Base-by-base conservation (phyloP, 805 yeast genomes). In the Cyberlindnera veronae region DNA sequence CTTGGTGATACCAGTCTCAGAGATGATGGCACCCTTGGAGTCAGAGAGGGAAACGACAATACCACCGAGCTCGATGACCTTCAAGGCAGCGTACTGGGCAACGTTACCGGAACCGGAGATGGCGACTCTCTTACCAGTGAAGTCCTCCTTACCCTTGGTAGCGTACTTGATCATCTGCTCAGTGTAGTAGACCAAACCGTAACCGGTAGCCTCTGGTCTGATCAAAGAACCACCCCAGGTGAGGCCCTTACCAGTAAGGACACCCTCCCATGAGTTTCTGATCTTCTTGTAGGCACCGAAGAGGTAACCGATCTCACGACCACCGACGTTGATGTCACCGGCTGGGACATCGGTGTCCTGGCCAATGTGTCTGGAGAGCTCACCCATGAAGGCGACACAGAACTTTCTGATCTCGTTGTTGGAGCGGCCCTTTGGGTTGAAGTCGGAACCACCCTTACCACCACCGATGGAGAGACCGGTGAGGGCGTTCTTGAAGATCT, bases 121-220 rank as follows among this genome's bases (percentile, higher is more conserved):
- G 60, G 96, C 90, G 56, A 93, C 98, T 65, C 84, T 81, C 79
- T 93, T 91, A 67, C 96, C 97, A 53, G 76, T 69, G 72, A 93
- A 84, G 44, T 89, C 67, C 74, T 89, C 96, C 70, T 84, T 80
- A 68, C 96, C 96, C 53, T 76, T 67, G 48, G 95, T 74, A 51
- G 96, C 96, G 67, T 81, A 81, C 72, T 87, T 93, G 67, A 91
- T 87, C 96, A 91, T 91, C 74, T 91, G 88, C 72, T 89, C 95
- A 53, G 90, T 95, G 76, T 86, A 91, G 82, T 91, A 91, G 51
- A 91, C 91, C 45, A 86, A 73, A 72, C 99, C 99, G 77, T 82
- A 91, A 69, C 99, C 99, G 49, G 99, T 91, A 53, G 99, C 99
- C 79, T 91, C 99, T 53, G 98, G 96, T 72, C 99, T 85, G 72